A percentile compares a stretch with the other conserved stretches of the same genome.
Conservation (phyloP, 345 rosid genomes). For the Psidium guajava region DNA sequence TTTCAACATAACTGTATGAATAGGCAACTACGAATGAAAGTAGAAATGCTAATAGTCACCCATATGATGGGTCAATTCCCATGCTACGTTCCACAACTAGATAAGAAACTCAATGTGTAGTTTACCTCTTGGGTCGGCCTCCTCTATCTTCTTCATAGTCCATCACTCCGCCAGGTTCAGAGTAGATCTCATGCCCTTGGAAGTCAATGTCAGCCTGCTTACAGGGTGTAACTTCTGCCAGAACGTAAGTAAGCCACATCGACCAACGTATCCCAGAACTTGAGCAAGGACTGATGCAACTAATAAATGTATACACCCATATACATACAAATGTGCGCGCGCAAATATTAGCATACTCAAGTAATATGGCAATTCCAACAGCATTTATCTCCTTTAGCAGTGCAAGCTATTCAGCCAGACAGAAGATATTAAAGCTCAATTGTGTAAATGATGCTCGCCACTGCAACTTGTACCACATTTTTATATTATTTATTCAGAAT, state of each 20-base stretch:
- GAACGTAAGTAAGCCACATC: conserved; percentile 97
- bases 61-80: not conserved
- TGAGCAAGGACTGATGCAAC: conserved; percentile 8
- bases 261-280: conserved; percentile 46
- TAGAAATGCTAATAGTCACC: not conserved
- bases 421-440: not conserved
- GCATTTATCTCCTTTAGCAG: not conserved
- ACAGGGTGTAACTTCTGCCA: conserved; percentile 98
- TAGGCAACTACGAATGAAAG: not conserved
- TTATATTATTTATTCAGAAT: not conserved
- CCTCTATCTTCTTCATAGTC: conserved; percentile 87
- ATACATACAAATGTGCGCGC: not conserved
- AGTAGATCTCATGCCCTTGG: conserved; percentile 82
- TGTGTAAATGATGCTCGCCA: not conserved
- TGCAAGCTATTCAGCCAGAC: not conserved
- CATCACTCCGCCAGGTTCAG: conserved; percentile 99
- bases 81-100: not conserved
- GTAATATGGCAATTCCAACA: not conserved
- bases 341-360: not conserved
- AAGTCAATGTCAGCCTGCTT: conserved; percentile 84
- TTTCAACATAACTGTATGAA: not conserved
- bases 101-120: not conserved
- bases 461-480: not conserved
- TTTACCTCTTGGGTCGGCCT: conserved; percentile 86
- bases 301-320: not conserved